Base-by-base conservation (phyloP, 1,284 basidiomycete species). In the Moesziomyces parantarcticus region DNA sequence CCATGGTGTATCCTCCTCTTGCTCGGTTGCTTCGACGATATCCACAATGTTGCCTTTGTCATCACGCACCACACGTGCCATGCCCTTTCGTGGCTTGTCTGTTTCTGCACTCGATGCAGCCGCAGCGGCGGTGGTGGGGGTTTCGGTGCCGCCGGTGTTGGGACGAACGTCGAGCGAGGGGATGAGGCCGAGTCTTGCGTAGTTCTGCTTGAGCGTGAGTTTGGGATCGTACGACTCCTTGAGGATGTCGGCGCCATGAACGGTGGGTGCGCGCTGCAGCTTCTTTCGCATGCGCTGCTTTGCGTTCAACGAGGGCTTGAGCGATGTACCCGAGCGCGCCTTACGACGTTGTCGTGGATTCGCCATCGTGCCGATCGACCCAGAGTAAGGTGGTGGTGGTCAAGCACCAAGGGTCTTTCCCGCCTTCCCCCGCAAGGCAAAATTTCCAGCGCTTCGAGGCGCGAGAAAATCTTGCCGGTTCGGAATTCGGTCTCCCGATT, bases 181-280 rank as follows among this genome's bases (percentile, higher is more conserved):
- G 10, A 89, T 85, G 26, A 95, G 87, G 18, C 93, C 92, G 53
- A 95, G 86, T 21, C 89, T 87, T 75, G 89, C 87, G 83, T 94
- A 95, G 85, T 97, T 98, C 88, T 97, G 95, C 75, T 89, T 88
- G 25, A 96, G 90, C 8, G 95, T 99, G 86, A 93, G 93, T 65
- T 87, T 88, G 76, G 89, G 89, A 84, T 97, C 92, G 94, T 95
- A 97, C 51, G 89, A 89, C 48, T 92, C 90, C 81, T 92, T 92
- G 58, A 97, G 86, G 18, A 89, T 86, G 82, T 92, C 91, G 2
- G 94, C 92, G 0, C 92, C 94, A 61, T 90, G 89, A 64, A 97
- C 90, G 14, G 90, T 91, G 29, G 82, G 78, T 10, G 76, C 76
- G 13, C 80, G 75, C 6, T 53, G 63, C 23, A 83, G 67, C 79